Conservation (phyloP, 2,329 filamentous ascomycete genomes). For the Pseudonectria foliicola region DNA sequence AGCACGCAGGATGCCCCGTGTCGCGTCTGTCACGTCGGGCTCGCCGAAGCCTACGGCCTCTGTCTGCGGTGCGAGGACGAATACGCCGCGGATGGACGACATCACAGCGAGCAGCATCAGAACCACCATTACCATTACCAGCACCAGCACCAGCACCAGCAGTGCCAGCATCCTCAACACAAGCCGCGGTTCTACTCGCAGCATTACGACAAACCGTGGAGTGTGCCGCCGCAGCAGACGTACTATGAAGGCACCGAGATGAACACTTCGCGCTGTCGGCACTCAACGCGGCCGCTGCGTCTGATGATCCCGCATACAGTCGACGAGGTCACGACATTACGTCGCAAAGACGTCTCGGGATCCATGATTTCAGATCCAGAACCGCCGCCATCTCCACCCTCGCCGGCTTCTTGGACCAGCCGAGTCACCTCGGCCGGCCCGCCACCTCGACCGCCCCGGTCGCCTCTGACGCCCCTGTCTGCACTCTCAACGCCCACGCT, state of each 20-base stretch:
- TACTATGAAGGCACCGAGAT: too few species aligned
- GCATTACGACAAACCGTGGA: too few species aligned
- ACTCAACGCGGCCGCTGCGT: too few species aligned
- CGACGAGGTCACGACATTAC: too few species aligned
- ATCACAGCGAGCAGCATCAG: not conserved
- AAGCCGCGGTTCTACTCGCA: too few species aligned
- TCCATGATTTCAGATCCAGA: too few species aligned
- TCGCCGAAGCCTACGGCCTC: slow-evolving; percentile 16
- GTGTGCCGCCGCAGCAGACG: too few species aligned
- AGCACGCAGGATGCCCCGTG: slow-evolving; percentile 16
- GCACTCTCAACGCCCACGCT: slow-evolving; percentile 16
- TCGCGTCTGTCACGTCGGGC: slow-evolving; percentile 13
- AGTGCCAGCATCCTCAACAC: too few species aligned
- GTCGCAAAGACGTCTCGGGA: too few species aligned
- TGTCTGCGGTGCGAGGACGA: slow-evolving; percentile 20
- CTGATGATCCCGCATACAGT: too few species aligned
- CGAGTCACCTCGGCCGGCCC: slow-evolving; percentile 6
- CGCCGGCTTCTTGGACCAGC: slow-evolving; percentile 5
- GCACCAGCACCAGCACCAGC: slow-evolving; percentile 1
- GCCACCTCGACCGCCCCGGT: slow-evolving; percentile 3
- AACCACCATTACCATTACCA: not conserved
- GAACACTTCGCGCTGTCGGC: too few species aligned
- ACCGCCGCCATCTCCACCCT: slow-evolving; percentile 7
- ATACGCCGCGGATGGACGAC: not conserved
- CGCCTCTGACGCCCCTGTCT: slow-evolving; percentile 13